A percentile compares a stretch with the other conserved stretches of the same genome.
Conservation (phyloP, 805 yeast genomes). For the Candida easanensis region DNA sequence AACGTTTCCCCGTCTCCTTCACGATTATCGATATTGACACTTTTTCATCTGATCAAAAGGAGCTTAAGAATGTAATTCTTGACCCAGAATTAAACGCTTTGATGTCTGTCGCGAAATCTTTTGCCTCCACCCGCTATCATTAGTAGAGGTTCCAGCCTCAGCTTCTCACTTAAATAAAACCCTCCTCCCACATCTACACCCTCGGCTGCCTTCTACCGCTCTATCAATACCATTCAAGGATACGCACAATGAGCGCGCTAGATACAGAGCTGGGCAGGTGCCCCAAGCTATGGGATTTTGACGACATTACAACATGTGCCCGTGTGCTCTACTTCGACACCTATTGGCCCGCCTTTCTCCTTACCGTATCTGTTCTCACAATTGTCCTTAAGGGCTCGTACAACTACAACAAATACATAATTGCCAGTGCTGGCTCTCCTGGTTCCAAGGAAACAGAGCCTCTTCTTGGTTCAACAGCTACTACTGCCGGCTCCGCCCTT, state of each 20-base stretch:
- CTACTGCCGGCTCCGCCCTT: neutral
- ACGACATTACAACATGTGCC: constrained; percentile 56
- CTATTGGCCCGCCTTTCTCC: constrained; percentile 34
- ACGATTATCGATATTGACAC: constrained; percentile 41
- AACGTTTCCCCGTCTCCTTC: constrained; percentile 34
- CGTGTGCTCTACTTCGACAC: constrained; percentile 39
- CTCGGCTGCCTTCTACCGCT: neutral
- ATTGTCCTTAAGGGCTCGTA: constrained; percentile 8
- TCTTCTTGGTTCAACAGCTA: constrained; percentile 6
- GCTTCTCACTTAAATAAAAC: no score
- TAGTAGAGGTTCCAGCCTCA: no score
- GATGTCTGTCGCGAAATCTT: no score
- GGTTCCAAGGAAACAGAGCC: constrained; percentile 20
- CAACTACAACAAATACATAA: constrained; percentile 8
- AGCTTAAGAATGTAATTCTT: neutral
- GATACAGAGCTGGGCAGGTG: constrained; percentile 11
- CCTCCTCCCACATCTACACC: neutral
- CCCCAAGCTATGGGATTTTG: constrained; percentile 49
- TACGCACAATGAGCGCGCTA: constrained; percentile 4
- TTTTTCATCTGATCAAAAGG: constrained; percentile 22
- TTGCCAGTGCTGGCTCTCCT: neutral
- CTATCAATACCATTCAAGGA: neutral
- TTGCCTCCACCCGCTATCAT: no score
- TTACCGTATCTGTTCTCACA: constrained; percentile 23
- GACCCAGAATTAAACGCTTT: neutral